Evolutionary conservation across 495 filamentous ascomycete species (phyloP).

Genomic region (Cenococcum geophilum): DNA sequence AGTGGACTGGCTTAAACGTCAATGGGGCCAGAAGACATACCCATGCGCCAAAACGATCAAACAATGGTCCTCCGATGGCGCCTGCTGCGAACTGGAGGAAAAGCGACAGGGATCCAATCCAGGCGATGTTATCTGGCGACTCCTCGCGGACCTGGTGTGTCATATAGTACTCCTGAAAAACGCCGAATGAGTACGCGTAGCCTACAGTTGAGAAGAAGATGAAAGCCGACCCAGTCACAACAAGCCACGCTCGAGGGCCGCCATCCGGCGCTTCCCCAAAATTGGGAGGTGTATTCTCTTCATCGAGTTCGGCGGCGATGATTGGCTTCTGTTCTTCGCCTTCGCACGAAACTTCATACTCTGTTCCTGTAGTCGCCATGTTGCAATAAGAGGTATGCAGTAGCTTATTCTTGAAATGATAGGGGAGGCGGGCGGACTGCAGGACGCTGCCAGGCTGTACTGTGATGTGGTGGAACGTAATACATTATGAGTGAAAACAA

Average conservation of each 20-base stretch:
- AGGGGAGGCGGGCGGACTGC: not conserved
- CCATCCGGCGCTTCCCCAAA: constrained; percentile 43
- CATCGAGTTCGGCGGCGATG: not conserved
- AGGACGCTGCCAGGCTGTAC: no score
- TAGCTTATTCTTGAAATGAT: not conserved
- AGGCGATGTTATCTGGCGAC: constrained; percentile 50
- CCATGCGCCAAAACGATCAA: constrained; percentile 48
- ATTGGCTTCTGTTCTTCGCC: not conserved
- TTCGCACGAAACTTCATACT: not conserved
- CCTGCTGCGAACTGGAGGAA: constrained; percentile 48
- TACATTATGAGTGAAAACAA: not conserved
- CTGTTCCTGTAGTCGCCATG: not conserved
- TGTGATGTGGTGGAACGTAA: no score
- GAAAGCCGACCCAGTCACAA: constrained; percentile 28
- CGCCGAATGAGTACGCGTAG: constrained; percentile 57
- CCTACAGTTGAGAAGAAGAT: constrained; percentile 52
- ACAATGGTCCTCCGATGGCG: constrained; percentile 45
- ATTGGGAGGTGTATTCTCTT: not conserved
- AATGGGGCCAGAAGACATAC: constrained; percentile 26
- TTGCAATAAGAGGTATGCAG: not conserved
- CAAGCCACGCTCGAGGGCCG: constrained; percentile 32
- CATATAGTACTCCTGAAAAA: constrained; percentile 59
- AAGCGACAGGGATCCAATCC: constrained; percentile 52
- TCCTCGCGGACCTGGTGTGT: constrained; percentile 44
- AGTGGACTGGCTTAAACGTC: constrained; percentile 51